A percentile compares a stretch with the other conserved stretches of the same genome.
phyloP scores from a whole-genome alignment of 345 rosid species.

The Pseudoturritis turrita region DNA sequence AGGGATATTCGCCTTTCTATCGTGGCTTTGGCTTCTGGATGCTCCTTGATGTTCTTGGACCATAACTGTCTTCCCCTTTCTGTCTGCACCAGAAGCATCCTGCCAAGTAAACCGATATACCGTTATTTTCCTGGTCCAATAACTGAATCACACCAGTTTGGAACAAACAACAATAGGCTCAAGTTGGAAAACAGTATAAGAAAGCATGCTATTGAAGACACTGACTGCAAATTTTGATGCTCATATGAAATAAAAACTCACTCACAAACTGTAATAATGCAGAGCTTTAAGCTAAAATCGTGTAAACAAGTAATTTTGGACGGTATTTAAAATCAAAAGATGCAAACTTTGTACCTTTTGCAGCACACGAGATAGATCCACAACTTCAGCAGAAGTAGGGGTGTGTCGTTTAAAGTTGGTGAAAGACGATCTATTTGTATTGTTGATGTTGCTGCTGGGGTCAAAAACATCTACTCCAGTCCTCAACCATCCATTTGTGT shows the following conservation, averaged over 20 bases:
- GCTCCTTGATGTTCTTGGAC: slow-evolving; percentile 28
- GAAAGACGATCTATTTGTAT: slow-evolving; percentile 25
- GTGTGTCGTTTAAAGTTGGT: slow-evolving; percentile 31
- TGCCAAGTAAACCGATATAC: slow-evolving; percentile 32
- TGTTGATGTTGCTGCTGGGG: slow-evolving; percentile 26
- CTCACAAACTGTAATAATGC: background rate
- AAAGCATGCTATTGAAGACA: background rate
- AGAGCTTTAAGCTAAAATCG: background rate
- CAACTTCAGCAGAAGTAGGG: slow-evolving; percentile 32
- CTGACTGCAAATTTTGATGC: background rate
- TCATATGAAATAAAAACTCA: background rate
- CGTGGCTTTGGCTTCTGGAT: slow-evolving; percentile 33
- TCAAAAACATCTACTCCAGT: slow-evolving; percentile 37
- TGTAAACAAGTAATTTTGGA: background rate
- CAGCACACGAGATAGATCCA: slow-evolving; percentile 32
- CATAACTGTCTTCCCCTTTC: slow-evolving; percentile 41
- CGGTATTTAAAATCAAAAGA: background rate
- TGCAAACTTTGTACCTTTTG: slow-evolving; percentile 45
- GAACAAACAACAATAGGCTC: background rate
- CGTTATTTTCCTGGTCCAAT: background rate
- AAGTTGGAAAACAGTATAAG: background rate
- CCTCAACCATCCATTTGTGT: slow-evolving; percentile 30
- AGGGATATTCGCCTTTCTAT: slow-evolving; percentile 37
- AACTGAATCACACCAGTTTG: background rate
- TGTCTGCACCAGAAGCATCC: slow-evolving; percentile 47